These are phyloP conservation scores for Prunus salicina DNA, from an alignment of 306 rosid genomes.

Conservation along the genomic window DNA sequence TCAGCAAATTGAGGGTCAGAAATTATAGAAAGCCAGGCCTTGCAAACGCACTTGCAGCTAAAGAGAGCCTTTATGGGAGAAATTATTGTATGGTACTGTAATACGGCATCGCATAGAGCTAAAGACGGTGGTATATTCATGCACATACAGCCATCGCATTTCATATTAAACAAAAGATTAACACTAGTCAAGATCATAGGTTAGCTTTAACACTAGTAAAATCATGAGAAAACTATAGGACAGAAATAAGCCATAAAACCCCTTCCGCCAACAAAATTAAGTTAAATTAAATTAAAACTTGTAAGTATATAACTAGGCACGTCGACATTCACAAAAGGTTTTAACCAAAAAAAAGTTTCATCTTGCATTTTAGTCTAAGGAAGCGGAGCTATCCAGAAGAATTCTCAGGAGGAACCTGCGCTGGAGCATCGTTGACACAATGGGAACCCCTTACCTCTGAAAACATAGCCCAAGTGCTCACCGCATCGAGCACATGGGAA, in stretches of 20 bases:
- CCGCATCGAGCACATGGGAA: neutral
- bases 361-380: neutral
- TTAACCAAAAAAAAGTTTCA: neutral
- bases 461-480: neutral
- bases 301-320: neutral
- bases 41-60: conserved; percentile 13
- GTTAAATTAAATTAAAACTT: neutral
- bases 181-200: no score
- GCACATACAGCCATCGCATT: no score
- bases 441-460: conserved; percentile 2
- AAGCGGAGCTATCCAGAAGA: neutral
- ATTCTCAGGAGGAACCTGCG: neutral
- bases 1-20: conserved; percentile 1
- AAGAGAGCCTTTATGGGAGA: neutral
- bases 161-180: no score
- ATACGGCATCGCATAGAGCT: no score
- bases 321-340: neutral
- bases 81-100: no score
- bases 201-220: no score
- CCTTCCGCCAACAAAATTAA: no score
- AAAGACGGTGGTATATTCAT: no score
- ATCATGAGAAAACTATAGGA: no score
- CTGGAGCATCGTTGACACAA: neutral
- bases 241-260: no score
- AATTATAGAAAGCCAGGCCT: conserved; percentile 2